These are phyloP conservation scores for Boletus coccyginus DNA, from an alignment of 768 basidiomycete genomes.

Conservation along the genomic window DNA sequence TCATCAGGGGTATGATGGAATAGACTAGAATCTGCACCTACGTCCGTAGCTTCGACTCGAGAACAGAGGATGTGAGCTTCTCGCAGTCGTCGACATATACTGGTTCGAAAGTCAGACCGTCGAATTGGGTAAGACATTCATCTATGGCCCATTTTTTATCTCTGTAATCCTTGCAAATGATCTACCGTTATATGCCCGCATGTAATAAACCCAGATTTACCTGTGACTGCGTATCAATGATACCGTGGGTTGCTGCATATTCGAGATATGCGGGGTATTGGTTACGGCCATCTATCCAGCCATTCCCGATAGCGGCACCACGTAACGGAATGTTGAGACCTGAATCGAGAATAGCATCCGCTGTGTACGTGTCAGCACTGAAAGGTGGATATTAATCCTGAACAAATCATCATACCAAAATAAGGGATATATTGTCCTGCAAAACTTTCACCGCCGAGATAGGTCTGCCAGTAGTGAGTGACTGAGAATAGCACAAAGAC, in stretches of 20 bases:
- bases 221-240: constrained; percentile 69
- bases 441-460: constrained; percentile 93
- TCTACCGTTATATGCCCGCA: background rate
- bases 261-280: constrained; percentile 93
- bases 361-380: constrained; percentile 37
- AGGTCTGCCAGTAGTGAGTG: constrained; percentile 61
- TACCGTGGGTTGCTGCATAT: constrained; percentile 74
- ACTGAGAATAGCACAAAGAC: background rate
- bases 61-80: constrained; percentile 47
- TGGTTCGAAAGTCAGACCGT: constrained; percentile 47
- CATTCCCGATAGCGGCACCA: constrained; percentile 93
- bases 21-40: constrained; percentile 10
- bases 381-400: background rate
- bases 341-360: constrained; percentile 70
- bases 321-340: constrained; percentile 59
- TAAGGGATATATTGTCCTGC: constrained; percentile 98
- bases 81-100: constrained; percentile 60
- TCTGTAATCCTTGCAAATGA: constrained; percentile 53
- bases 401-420: constrained; percentile 54
- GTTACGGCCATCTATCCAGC: constrained; percentile 88
- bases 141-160: constrained; percentile 55
- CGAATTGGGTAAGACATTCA: constrained; percentile 49
- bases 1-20: background rate
- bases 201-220: constrained; percentile 37
- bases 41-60: constrained; percentile 21